Evolutionary conservation across 148 eudicot genomes (phyloP), one percentile per base, ranked within the genome.

Genomic region (Silene uniflora): DNA sequence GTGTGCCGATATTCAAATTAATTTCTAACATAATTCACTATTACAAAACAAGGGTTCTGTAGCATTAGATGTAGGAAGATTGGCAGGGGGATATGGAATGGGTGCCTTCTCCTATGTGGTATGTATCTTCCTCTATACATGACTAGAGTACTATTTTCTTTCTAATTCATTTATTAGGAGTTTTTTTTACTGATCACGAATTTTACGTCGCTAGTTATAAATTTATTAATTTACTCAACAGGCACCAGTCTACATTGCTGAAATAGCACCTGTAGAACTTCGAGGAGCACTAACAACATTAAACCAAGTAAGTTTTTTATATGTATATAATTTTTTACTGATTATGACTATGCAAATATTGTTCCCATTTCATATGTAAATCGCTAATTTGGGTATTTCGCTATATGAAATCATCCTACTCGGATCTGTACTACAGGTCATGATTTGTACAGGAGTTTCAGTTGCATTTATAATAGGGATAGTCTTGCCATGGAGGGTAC

Each of bases 51-150:
- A 94, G 98, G 90, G 88, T 21, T 67, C 80, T 35, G n/a, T 84
- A 67, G 73, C 83, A 74, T 82, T 95, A 74, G 96, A 90, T 71
- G 71, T 92, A 29, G 98, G 98, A 80, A 87, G 98, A 81, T 73
- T 95, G 67, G 91, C 97, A 52, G 92, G 96, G 56, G 98, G 98
- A 81, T 91, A 90, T 72, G 98, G 98, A 78, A 92, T 92, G 96
- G 98, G 98, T 22, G 91, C 89, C 60, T 91, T 91, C 82, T 94
- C 98, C 65, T 94, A 85, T 72, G 97, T 94, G 89, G 98, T 91
- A 89, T 47, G 76, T 71, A 32, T 69, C 12, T 49, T 69, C 9
- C n/a, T 68, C 5, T 14, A 6, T 22, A 9, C 14, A 59, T 32
- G 3, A 49, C 2, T 52, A 4, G 18, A 4, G 18, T 52, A 52